A percentile compares a stretch with the other conserved stretches of the same genome.
Conservation (phyloP, 75 land plant genomes). For the Ceratopteris richardii region DNA sequence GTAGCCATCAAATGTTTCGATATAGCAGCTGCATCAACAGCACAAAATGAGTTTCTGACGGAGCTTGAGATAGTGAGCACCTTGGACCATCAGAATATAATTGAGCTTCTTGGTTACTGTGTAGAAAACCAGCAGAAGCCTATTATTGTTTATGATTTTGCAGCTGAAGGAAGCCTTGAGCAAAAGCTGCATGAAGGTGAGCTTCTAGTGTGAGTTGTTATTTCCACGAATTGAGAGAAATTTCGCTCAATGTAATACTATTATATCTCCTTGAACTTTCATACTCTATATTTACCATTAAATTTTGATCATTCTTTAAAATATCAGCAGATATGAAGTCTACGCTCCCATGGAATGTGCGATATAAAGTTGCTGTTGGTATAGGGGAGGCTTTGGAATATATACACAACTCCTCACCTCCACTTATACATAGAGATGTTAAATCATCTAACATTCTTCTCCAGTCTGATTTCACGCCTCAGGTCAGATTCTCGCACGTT, state of each 20-base stretch:
- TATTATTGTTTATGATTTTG: slow-evolving; percentile 42
- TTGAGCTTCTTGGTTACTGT: slow-evolving; percentile 66
- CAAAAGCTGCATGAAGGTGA: slow-evolving; percentile 47
- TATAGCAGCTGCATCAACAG: slow-evolving; percentile 24
- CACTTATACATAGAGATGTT: slow-evolving; percentile 55
- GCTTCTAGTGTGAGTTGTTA: no score
- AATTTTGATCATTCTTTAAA: background rate
- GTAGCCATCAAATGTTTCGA: slow-evolving; percentile 79
- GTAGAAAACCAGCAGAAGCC: slow-evolving; percentile 8
- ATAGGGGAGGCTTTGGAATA: slow-evolving; percentile 51
- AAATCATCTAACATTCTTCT: slow-evolving; percentile 69
- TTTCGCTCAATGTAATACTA: background rate
- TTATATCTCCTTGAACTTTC: background rate
- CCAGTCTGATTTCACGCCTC: slow-evolving; percentile 40
- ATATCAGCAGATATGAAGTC: slow-evolving; percentile 4
- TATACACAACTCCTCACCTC: slow-evolving; percentile 32
- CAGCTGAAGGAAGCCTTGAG: slow-evolving; percentile 47
- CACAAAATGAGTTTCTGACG: slow-evolving; percentile 50
- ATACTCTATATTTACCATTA: background rate
- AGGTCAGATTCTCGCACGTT: no score
- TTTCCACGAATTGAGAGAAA: no score
- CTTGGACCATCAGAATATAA: slow-evolving; percentile 55
- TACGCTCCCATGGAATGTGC: slow-evolving; percentile 31
- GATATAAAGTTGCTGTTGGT: slow-evolving; percentile 51
- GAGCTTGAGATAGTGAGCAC: slow-evolving; percentile 74